Base-by-base conservation (phyloP, 345 rosid genomes). In the Viola odorata region DNA sequence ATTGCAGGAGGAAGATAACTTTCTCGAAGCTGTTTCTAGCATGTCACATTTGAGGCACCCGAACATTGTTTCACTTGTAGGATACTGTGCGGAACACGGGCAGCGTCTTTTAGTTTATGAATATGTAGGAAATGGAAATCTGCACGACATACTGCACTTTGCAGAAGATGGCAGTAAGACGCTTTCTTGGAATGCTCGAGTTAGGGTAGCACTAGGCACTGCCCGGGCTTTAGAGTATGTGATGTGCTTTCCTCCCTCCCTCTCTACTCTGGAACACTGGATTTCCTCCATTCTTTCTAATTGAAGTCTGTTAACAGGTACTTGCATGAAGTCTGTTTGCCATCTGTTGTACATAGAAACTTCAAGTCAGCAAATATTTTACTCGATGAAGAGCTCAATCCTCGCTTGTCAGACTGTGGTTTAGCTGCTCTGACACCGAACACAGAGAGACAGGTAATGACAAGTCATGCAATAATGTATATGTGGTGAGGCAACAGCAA, bases 201-300 rank as follows among this genome's bases (percentile, higher is more conserved):
- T 91, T 68, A 78, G 96, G 69, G 94, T 91, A n/a, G 98, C 97
- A 12, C 92, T 95, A 57, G 98, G 98, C 55, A 86, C 97, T 45
- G 91, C 99, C 40, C 85, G 96, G 61, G 96, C 99, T 73, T 77
- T 95, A 76, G 99, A 91, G 99, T 94, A 94, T 61, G 97, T 85
- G 53, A 53, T 50, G 47, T 67, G 47, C 13, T 11, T 56, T 67
- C 17, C 32, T 52, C 61, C 61, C 53, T 12, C 55, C 11, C 68
- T 67, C 53, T 49, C 12, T 11, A 0, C 6, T 1, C 0, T 0
- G 58, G 50, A 23, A 50, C 32, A 52, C 45, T 32, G 13, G 23
- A 40, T 57, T 37, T 44, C 60, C 15, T 63, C 8, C n/a, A 13
- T 58, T 53, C 32, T 51, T 66, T 52, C 55, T 71, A 14, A 45